Evolutionary conservation across 164 flowering plant genomes (phyloP).

Genomic region (Annona cherimola): DNA sequence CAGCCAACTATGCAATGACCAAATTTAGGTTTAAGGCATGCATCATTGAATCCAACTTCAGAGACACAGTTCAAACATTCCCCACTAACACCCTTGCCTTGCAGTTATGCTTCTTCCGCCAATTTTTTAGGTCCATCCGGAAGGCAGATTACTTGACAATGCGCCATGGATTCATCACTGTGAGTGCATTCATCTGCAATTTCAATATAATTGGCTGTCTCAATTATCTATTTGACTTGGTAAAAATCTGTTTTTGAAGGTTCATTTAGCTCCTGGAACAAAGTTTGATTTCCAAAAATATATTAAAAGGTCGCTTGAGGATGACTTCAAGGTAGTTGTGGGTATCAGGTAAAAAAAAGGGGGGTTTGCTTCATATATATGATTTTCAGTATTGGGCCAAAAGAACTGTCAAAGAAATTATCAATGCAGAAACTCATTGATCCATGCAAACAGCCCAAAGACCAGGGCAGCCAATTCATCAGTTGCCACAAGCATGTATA

Average conservation of each 20-base stretch:
- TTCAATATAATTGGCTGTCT: background rate
- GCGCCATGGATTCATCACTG: constrained; percentile 82
- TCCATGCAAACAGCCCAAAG: background rate
- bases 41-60: background rate
- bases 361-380: background rate
- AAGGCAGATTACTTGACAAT: constrained; percentile 79
- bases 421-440: background rate
- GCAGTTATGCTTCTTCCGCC: constrained; percentile 86
- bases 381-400: background rate
- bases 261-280: constrained; percentile 51
- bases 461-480: background rate
- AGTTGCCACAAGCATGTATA: background rate
- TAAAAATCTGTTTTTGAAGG: constrained; percentile 22
- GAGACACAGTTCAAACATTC: background rate
- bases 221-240: background rate
- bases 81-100: constrained; percentile 4
- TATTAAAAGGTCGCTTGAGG: constrained; percentile 38
- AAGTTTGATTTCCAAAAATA: constrained; percentile 50
- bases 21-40: background rate
- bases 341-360: constrained; percentile 36
- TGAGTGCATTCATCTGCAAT: constrained; percentile 18
- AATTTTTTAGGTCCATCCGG: constrained; percentile 74
- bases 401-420: no score
- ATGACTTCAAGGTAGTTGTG: constrained; percentile 36
- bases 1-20: no score